These are phyloP conservation scores for Skeletonema tropicum DNA, from an alignment of 108 stramenopile genomes.

Conservation along the genomic window DNA sequence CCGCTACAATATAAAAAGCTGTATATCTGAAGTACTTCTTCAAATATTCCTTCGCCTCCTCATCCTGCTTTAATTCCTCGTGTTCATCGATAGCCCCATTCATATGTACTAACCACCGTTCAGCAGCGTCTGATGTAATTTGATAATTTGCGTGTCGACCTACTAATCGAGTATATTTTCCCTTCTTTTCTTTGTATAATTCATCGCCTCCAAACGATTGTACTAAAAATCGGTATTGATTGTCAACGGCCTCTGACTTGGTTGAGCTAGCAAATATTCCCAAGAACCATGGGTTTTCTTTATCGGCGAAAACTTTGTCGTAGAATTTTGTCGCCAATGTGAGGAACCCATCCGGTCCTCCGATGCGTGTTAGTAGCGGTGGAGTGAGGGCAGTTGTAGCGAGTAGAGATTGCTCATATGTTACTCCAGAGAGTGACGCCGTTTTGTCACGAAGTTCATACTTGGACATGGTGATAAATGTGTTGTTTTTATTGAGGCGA, in stretches of 20 bases:
- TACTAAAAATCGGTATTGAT: slow-evolving; percentile 80
- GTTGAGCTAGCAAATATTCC: slow-evolving; percentile 80
- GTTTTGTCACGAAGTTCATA: slow-evolving; percentile 27
- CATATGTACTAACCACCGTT: slow-evolving; percentile 80
- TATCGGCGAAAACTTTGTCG: slow-evolving; percentile 71
- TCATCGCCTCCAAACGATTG: slow-evolving; percentile 82
- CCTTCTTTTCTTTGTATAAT: slow-evolving; percentile 77
- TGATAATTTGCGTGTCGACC: slow-evolving; percentile 80
- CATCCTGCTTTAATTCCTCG: slow-evolving; percentile 26
- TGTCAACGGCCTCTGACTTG: slow-evolving; percentile 78
- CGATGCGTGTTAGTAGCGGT: slow-evolving; percentile 65
- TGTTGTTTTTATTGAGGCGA: too few species aligned
- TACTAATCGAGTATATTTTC: slow-evolving; percentile 75
- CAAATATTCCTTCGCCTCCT: slow-evolving; percentile 40
- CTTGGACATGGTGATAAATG: slow-evolving; percentile 42
- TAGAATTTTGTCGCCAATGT: slow-evolving; percentile 66
- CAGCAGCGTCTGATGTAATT: slow-evolving; percentile 64
- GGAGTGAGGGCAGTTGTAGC: slow-evolving; percentile 41
- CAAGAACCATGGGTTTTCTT: slow-evolving; percentile 63
- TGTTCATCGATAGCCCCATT: slow-evolving; percentile 65
- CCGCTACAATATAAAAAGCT: slow-evolving; percentile 82
- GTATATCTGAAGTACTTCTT: slow-evolving; percentile 62
- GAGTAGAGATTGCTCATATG: slow-evolving; percentile 32
- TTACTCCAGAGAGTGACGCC: slow-evolving; percentile 29
- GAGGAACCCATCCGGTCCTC: slow-evolving; percentile 54